phyloP scores from a whole-genome alignment of 2,329 filamentous ascomycete species.

The Trichoderma sp. region DNA sequence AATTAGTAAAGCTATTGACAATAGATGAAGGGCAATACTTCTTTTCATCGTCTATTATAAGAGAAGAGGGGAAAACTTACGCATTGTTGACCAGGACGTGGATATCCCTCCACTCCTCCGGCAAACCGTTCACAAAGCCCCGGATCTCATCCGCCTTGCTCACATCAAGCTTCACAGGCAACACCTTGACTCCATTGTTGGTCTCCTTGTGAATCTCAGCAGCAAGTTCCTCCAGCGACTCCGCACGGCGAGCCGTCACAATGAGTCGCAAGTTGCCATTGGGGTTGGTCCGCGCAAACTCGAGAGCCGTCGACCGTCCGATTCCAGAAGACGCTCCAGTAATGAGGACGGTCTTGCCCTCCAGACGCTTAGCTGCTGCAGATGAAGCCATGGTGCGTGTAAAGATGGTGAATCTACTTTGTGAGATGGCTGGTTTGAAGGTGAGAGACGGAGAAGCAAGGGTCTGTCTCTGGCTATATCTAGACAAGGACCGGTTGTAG shows the following conservation, averaged over 20 bases:
- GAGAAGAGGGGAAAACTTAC: constrained; percentile 51
- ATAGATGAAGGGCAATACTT: no score
- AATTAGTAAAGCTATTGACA: neutral
- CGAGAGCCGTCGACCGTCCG: constrained; percentile 76
- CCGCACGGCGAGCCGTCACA: constrained; percentile 82
- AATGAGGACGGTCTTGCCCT: constrained; percentile 88
- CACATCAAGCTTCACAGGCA: constrained; percentile 83
- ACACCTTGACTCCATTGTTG: constrained; percentile 75
- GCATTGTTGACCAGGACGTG: constrained; percentile 95
- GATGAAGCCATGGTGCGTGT: constrained; percentile 51
- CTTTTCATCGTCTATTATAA: neutral
- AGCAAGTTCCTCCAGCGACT: constrained; percentile 73
- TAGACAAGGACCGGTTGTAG: neutral
- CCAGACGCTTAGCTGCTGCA: constrained; percentile 76
- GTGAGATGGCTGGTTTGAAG: neutral
- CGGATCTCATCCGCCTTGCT: constrained; percentile 74
- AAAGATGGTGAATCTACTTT: neutral
- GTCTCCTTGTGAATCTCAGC: constrained; percentile 73
- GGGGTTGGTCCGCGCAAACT: constrained; percentile 85
- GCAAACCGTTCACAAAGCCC: constrained; percentile 69
- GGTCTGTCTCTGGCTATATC: neutral
- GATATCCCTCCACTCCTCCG: constrained; percentile 79
- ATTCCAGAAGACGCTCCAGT: constrained; percentile 95
- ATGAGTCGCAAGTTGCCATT: constrained; percentile 77
- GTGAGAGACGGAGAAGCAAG: neutral